Conservation (phyloP, 2,329 filamentous ascomycete species). For the Hymenoscyphus occultus region DNA sequence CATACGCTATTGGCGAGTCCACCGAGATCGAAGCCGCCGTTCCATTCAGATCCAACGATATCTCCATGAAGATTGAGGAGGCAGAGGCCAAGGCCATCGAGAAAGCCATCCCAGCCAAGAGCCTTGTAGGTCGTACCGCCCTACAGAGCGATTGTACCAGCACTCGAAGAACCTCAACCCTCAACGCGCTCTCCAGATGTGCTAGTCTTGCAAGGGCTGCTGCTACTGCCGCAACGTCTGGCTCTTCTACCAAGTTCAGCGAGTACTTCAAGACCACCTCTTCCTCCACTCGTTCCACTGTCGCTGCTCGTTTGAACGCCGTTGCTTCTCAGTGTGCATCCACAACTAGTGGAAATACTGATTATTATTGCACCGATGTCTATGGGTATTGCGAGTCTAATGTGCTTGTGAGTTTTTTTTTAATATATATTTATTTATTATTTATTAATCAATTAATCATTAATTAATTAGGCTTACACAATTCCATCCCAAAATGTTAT, state of each 20-base stretch:
- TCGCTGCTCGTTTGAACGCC: constrained; percentile 50
- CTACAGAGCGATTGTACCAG: constrained; percentile 55
- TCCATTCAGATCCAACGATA: constrained; percentile 57
- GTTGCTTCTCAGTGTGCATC: constrained; percentile 56
- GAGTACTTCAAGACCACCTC: constrained; percentile 64
- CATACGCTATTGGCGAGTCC: constrained; percentile 50
- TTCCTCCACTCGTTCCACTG: constrained; percentile 44
- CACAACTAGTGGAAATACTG: constrained; percentile 45
- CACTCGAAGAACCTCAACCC: constrained; percentile 43
- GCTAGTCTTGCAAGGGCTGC: constrained; percentile 51
- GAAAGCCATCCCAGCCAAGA: constrained; percentile 41
- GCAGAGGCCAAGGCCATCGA: constrained; percentile 49
- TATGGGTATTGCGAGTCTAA: constrained; percentile 48
- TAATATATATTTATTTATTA: no score
- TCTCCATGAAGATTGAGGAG: constrained; percentile 57
- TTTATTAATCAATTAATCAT: no score
- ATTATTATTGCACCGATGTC: constrained; percentile 58
- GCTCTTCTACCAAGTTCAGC: constrained; percentile 47
- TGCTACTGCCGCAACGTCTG: constrained; percentile 49
- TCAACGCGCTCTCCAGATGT: constrained; percentile 53
- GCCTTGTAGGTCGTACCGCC: constrained; percentile 48
- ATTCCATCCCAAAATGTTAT: constrained; percentile 52
- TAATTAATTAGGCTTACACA: constrained; percentile 54
- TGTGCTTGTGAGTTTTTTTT: no score
- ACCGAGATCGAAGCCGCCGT: constrained; percentile 51